These are phyloP conservation scores for Penicillium polonicum DNA, from an alignment of 2,329 filamentous ascomycete species.

Conservation along the genomic window DNA sequence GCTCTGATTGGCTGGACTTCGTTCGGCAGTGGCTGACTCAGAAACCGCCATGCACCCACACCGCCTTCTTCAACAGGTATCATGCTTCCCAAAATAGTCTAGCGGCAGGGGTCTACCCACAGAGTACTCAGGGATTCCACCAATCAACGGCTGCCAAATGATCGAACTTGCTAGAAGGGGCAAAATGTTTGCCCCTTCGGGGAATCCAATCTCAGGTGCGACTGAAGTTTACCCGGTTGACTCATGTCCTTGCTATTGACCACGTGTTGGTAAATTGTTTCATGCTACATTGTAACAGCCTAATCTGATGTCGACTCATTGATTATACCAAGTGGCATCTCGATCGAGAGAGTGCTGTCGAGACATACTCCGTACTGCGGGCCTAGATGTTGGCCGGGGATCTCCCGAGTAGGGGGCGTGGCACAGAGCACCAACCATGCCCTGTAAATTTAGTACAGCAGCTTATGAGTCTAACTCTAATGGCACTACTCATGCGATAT, in stretches of 20 bases:
- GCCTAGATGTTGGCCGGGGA: constrained; percentile 10
- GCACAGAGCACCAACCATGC: not conserved
- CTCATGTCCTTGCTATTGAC: constrained; percentile 7
- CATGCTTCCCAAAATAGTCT: not conserved
- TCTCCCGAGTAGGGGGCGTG: constrained; percentile 15
- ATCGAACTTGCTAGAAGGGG: constrained; percentile 37
- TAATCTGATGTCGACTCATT: not conserved
- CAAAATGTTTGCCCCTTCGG: constrained; percentile 11
- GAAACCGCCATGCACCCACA: constrained; percentile 11
- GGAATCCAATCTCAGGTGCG: not conserved
- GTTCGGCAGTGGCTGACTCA: constrained; percentile 31
- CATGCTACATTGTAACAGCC: not conserved
- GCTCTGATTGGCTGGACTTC: constrained; percentile 33
- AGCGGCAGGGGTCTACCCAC: constrained; percentile 6
- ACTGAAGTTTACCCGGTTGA: constrained; percentile 4
- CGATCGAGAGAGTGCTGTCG: not conserved
- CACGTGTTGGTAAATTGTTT: not conserved
- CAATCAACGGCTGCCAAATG: constrained; percentile 20
- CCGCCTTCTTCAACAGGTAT: constrained; percentile 18
- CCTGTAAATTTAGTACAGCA: not conserved
- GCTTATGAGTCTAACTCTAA: not conserved
- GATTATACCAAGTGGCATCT: constrained; percentile 11
- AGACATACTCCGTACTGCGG: not conserved
- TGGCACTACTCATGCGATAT: not conserved
- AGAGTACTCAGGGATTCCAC: constrained; percentile 4